Evolutionary conservation across 169 alveolate genomes (phyloP), one percentile per base, ranked within the genome.

Genomic region (Cryptosporidium ubiquitum): DNA sequence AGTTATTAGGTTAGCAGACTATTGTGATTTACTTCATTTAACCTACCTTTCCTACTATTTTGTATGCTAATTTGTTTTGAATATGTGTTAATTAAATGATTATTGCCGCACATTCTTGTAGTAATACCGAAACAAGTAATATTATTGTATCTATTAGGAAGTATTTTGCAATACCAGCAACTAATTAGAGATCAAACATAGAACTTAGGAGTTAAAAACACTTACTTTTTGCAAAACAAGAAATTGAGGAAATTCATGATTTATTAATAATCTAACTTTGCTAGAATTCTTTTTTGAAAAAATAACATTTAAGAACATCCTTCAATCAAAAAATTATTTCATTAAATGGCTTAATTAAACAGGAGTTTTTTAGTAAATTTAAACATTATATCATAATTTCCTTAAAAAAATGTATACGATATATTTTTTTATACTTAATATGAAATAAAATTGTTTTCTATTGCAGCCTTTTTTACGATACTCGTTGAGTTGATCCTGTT

Each of bases 381-480:
- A 47, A 47, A 47, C 20, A 47, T 47, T 5, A 1, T 14, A 12
- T 12, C 12, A 12, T 47, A 3, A 12, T 44, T 44, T 2, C 16
- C 16, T 47, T 14, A 47, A 3, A 20, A 47, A 47, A 47, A 47
- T 47, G 0, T 14, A 47, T 12, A 14, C 16, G 20, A 47, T 47
- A 47, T 20, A 64, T 14, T 10, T 64, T n/a, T 2, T 64, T 23
- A 35, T n/a, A 7, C 3, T 33, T 70, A 70, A 16, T 29, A 58
- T 6, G 84, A 20, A 26, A 70, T 49, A 26, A 70, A 51, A 58
- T 70, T 70, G 84, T 55, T 70, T 55, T 70, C 84, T 1, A 70
- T 42, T 44, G 84, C 60, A 18, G 47, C 29, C 47, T 70, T 70
- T 51, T 70, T 70, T 3, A 70, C 31, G n/a, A 74, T 5, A 47